Percentiles rank a stretch among this genome's conserved stretches.
phyloP scores from a whole-genome alignment of 106 monocot genomes.

The Narthecium ossifragum region DNA sequence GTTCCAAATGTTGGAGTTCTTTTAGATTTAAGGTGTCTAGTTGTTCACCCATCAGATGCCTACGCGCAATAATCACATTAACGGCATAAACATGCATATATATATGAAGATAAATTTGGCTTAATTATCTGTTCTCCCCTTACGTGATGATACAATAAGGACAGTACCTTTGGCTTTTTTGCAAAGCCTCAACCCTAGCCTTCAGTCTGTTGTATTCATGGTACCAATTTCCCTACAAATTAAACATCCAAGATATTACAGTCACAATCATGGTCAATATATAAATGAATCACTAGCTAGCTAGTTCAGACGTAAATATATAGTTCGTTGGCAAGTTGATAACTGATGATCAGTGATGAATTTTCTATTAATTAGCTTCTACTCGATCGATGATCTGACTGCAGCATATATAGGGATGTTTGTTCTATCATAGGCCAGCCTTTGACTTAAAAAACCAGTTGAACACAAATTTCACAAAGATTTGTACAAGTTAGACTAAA shows the following conservation, averaged over 20 bases:
- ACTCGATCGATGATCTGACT: too few species aligned
- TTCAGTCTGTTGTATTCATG: conserved; percentile 51
- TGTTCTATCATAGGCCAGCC: too few species aligned
- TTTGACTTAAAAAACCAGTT: too few species aligned
- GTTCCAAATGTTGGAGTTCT: conserved; percentile 57
- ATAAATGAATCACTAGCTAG: background rate
- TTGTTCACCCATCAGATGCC: conserved; percentile 54
- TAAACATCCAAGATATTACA: too few species aligned
- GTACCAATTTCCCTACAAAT: conserved; percentile 44
- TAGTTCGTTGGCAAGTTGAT: too few species aligned
- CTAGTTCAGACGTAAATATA: background rate
- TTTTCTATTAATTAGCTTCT: background rate
- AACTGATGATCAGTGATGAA: too few species aligned
- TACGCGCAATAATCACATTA: conserved; percentile 7
- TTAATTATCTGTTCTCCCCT: background rate
- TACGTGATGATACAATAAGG: background rate
- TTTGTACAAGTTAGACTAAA: too few species aligned
- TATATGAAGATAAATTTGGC: background rate
- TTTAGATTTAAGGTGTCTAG: conserved; percentile 39
- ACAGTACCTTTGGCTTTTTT: conserved; percentile 46
- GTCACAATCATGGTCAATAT: too few species aligned
- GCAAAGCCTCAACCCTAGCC: conserved; percentile 39
- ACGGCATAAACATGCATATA: background rate
- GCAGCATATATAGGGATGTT: too few species aligned
- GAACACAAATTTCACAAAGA: too few species aligned